Base-by-base conservation (phyloP, 2,329 filamentous ascomycete species). In the Aspergillus thermomutatus region DNA sequence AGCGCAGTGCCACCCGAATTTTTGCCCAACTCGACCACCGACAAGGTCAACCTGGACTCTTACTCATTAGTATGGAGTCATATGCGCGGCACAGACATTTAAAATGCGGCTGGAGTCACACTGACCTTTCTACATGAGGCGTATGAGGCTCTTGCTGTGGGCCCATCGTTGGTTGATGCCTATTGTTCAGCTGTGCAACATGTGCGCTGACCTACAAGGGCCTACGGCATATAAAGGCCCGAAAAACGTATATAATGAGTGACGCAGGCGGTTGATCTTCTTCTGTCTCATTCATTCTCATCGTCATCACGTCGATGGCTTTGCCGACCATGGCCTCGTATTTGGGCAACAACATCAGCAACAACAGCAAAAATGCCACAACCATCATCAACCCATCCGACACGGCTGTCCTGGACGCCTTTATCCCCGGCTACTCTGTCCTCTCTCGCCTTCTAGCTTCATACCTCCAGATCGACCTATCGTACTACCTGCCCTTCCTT, bases 381-480 rank as follows among this genome's bases (percentile, higher is more conserved):
- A 52, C 62, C 23, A 58, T 49, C 53, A 46, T 58, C 57, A 54
- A 52, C 48, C 54, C 63, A 4, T 58, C 63, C 2, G 68, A 72
- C 43, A 66, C 66, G 0, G 63, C 64, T 4, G 57, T 72, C 41
- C 75, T 90, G 31, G 86, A 89, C 66, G 79, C 81, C 60, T 80
- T 90, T 69, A 82, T 90, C 63, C 87, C 87, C 0, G 86, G 87
- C 19, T 87, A 88, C 69, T 83, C 83, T 7, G 70, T 85, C 55
- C 72, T 87, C 53, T 82, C 83, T 0, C 75, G 77, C 1, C 76
- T 80, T 1, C 66, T 86, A 3, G 76, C 82, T 19, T 79, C 78
- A 11, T 85, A 87, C 65, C 71, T 87, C 1, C 79, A 83, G 46
- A 78, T 88, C 66, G 86, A 89, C 61, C 73, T 88, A 9, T 85